A percentile compares a stretch with the other conserved stretches of the same genome.
Conservation (phyloP, 164 flowering plant genomes). For the Tetrastigma voinierianum region DNA sequence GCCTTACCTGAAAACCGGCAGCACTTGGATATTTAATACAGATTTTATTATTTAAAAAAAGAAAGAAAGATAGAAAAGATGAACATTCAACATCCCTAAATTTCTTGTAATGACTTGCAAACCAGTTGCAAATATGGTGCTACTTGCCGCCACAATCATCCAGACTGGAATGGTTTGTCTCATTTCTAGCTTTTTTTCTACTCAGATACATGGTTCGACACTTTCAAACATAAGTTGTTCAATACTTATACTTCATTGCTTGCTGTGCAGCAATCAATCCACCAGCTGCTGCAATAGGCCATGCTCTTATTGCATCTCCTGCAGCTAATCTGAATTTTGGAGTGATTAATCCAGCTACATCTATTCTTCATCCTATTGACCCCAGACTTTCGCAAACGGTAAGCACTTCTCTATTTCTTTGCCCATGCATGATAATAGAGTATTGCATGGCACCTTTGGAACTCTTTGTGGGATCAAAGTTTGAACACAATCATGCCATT, state of each 20-base stretch:
- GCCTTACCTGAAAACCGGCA: constrained; percentile 94
- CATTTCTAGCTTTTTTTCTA: not conserved
- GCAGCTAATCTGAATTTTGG: constrained; percentile 50
- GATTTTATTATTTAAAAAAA: not conserved
- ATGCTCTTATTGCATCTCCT: constrained; percentile 45
- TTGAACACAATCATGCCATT: too few relatives aligned
- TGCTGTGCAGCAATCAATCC: constrained; percentile 51
- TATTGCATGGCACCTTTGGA: too few relatives aligned
- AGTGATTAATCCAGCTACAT: constrained; percentile 49
- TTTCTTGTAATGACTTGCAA: constrained; percentile 4
- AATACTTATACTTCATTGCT: not conserved
- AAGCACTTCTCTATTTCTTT: constrained; percentile 8
- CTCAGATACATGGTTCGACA: not conserved
- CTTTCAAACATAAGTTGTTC: not conserved
- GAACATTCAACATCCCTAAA: not conserved
- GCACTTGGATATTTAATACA: constrained; percentile 27
- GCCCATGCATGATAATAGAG: too few relatives aligned
- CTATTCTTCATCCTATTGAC: constrained; percentile 56
- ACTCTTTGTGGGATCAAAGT: too few relatives aligned
- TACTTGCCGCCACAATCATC: constrained; percentile 85
- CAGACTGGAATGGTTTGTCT: constrained; percentile 59
- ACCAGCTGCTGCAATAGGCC: constrained; percentile 46
- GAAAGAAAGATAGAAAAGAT: not conserved
- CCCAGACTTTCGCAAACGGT: constrained; percentile 59
- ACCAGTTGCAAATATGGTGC: constrained; percentile 92